Conservation (phyloP, 345 rosid genomes). For the Dipteronia dyeriana region DNA sequence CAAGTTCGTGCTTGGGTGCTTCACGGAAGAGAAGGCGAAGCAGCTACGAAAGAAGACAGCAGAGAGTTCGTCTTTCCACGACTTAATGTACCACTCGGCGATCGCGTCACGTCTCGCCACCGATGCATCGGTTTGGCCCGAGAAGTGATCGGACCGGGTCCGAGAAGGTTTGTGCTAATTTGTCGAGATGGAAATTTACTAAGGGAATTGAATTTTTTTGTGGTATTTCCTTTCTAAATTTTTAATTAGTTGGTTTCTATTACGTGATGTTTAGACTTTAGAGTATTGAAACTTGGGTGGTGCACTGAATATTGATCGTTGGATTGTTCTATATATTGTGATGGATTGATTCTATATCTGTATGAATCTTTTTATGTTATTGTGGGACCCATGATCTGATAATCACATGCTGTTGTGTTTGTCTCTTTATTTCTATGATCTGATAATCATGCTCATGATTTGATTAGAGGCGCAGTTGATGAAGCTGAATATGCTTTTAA, state of each 20-base stretch:
- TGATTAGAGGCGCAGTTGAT: too few relatives aligned
- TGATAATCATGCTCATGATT: background rate
- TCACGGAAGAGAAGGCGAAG: conserved; percentile 60
- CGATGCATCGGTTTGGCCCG: conserved; percentile 22
- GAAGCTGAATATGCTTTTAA: too few relatives aligned
- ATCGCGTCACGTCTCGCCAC: conserved; percentile 48
- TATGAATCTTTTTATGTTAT: background rate
- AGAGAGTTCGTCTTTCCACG: conserved; percentile 43
- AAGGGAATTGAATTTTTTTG: background rate
- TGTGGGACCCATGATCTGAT: background rate
- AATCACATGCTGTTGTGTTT: background rate
- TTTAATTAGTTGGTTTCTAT: background rate
- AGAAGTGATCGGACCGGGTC: background rate
- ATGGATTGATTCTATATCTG: background rate
- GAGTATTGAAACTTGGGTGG: background rate
- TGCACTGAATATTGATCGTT: background rate
- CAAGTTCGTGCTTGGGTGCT: conserved; percentile 35
- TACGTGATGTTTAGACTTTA: background rate
- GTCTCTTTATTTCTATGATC: background rate
- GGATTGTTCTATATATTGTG: background rate
- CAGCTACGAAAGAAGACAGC: conserved; percentile 47
- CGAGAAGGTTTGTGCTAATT: background rate
- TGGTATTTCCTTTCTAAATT: background rate
- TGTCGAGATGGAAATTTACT: conserved; percentile 7
- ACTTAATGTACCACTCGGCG: conserved; percentile 57